These are phyloP conservation scores for Phytopythium litorale DNA, from an alignment of 352 stramenopile genomes.

Conservation along the genomic window DNA sequence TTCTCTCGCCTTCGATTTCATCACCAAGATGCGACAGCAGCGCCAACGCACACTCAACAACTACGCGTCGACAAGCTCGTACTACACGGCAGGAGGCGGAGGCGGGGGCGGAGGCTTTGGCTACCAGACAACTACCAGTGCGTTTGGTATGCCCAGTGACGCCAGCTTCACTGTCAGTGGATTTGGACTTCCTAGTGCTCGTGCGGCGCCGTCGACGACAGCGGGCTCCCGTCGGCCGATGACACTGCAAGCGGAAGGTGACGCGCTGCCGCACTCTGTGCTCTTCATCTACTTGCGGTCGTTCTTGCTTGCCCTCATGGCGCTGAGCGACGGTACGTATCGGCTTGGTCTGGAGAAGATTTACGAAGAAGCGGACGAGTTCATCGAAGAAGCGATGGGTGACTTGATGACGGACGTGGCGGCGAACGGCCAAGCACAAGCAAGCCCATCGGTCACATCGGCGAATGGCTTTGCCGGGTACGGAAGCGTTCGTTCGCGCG, in stretches of 20 bases:
- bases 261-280: slow-evolving; percentile 72
- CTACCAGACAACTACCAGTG: slow-evolving; percentile 17
- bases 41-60: slow-evolving; percentile 66
- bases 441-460: slow-evolving; percentile 18
- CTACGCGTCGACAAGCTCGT: slow-evolving; percentile 37
- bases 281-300: slow-evolving; percentile 85
- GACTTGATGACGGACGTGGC: slow-evolving; percentile 82
- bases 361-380: slow-evolving; percentile 82
- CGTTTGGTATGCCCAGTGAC: slow-evolving; percentile 42
- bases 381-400: slow-evolving; percentile 82
- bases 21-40: slow-evolving; percentile 81
- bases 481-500: slow-evolving; percentile 55
- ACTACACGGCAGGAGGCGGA: slow-evolving; percentile 17
- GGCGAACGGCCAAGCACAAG: slow-evolving; percentile 32
- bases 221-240: slow-evolving; percentile 31
- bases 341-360: slow-evolving; percentile 83
- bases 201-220: slow-evolving; percentile 27
- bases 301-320: slow-evolving; percentile 83
- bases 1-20: slow-evolving; percentile 82
- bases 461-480: slow-evolving; percentile 45
- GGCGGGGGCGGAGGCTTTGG: slow-evolving; percentile 16
- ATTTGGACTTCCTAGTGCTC: slow-evolving; percentile 59
- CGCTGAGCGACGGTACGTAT: slow-evolving; percentile 80
- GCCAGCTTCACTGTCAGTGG: slow-evolving; percentile 37
- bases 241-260: slow-evolving; percentile 37